Conservation (phyloP, 2,329 filamentous ascomycete species). For the Allantophomopsis cytisporea region DNA sequence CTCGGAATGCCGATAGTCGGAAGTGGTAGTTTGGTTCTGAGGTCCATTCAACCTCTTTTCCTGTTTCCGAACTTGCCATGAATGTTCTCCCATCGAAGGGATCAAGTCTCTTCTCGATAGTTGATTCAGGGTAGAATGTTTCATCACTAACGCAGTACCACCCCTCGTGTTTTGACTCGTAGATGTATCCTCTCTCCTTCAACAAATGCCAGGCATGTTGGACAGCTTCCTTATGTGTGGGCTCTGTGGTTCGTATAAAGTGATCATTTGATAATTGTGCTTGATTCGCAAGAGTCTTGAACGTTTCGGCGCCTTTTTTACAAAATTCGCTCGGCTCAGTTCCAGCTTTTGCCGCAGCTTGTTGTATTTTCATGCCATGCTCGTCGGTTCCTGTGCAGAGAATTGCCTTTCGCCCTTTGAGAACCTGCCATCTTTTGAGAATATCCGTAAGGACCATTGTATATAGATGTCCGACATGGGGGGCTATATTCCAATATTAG, state of each 20-base stretch:
- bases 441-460: slow-evolving; percentile 85
- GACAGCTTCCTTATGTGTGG: slow-evolving; percentile 70
- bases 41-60: slow-evolving; percentile 88
- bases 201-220: slow-evolving; percentile 81
- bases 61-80: slow-evolving; percentile 75
- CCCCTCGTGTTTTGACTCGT: slow-evolving; percentile 74
- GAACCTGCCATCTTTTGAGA: slow-evolving; percentile 77
- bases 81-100: slow-evolving; percentile 72
- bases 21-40: slow-evolving; percentile 95
- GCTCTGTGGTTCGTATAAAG: slow-evolving; percentile 87
- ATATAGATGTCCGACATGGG: slow-evolving; percentile 91
- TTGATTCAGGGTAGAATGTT: slow-evolving; percentile 76
- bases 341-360: slow-evolving; percentile 59
- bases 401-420: slow-evolving; percentile 58
- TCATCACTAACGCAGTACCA: slow-evolving; percentile 98
- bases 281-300: slow-evolving; percentile 57
- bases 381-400: slow-evolving; percentile 91
- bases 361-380: slow-evolving; percentile 95
- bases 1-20: slow-evolving; percentile 67
- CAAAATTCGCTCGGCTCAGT: slow-evolving; percentile 75
- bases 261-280: slow-evolving; percentile 65
- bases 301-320: slow-evolving; percentile 69
- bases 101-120: slow-evolving; percentile 62
- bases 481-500: slow-evolving; percentile 37
- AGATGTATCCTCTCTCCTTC: slow-evolving; percentile 63